Conservation (phyloP, 768 basidiomycete species). For the Termitomyces heimii region DNA sequence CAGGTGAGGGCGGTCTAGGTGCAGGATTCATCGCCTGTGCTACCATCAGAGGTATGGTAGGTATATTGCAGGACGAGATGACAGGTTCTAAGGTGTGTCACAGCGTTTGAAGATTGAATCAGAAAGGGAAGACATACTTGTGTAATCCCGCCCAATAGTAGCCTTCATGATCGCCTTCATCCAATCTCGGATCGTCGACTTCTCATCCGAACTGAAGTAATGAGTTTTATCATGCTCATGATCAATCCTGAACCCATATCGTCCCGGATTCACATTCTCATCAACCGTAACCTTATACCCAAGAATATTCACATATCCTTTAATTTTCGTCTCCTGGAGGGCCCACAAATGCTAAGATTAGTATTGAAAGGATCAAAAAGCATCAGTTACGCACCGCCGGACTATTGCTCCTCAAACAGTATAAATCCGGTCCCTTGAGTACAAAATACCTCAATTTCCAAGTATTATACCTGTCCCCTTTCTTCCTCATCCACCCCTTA, state of each 20-base stretch:
- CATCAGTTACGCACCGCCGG: slow-evolving; percentile 37
- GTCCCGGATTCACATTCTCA: slow-evolving; percentile 86
- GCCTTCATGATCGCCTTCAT: slow-evolving; percentile 99
- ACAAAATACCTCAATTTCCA: slow-evolving; percentile 94
- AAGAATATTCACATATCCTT: slow-evolving; percentile 89
- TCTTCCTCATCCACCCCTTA: slow-evolving; percentile 94
- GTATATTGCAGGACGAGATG: slow-evolving; percentile 93
- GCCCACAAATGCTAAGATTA: background rate
- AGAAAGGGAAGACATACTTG: slow-evolving; percentile 46
- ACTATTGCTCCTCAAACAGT: slow-evolving; percentile 75
- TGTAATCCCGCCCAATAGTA: slow-evolving; percentile 91
- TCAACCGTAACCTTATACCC: slow-evolving; percentile 94
- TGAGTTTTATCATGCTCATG: slow-evolving; percentile 86
- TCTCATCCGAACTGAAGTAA: slow-evolving; percentile 90
- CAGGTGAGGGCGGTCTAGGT: slow-evolving; percentile 90
- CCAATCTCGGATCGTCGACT: slow-evolving; percentile 85
- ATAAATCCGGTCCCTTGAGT: slow-evolving; percentile 88
- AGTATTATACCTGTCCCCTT: slow-evolving; percentile 83
- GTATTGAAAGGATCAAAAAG: background rate
- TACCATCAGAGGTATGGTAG: slow-evolving; percentile 90
- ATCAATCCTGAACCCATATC: slow-evolving; percentile 92
- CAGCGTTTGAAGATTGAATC: background rate
- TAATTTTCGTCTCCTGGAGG: slow-evolving; percentile 85
- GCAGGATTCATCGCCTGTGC: slow-evolving; percentile 97
- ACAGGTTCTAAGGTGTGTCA: slow-evolving; percentile 64